A percentile compares a stretch with the other conserved stretches of the same genome.
Conservation (phyloP, 768 basidiomycete species). For the Dacryopinax primogenitus region DNA sequence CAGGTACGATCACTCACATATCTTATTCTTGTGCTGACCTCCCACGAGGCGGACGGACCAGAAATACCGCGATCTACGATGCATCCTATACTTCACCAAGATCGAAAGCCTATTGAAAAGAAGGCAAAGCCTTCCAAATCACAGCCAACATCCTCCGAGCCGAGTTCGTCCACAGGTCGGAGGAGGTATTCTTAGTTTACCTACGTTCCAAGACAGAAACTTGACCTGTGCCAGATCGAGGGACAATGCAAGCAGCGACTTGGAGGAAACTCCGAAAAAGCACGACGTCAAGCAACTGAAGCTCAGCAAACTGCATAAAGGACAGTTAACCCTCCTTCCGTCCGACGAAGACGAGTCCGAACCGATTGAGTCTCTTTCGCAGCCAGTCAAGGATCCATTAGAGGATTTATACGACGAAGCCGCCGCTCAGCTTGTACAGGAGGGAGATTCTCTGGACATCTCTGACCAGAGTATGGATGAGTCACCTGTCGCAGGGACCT, state of each 20-base stretch:
- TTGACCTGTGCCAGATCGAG: neutral
- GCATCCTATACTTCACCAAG: neutral
- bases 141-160: neutral
- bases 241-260: neutral
- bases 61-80: neutral
- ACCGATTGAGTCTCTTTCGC: conserved; percentile 7
- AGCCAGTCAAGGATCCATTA: conserved; percentile 38
- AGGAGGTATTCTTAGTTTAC: neutral
- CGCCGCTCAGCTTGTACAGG: conserved; percentile 27
- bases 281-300: conserved; percentile 4
- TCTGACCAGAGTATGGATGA: neutral
- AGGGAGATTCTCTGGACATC: conserved; percentile 2
- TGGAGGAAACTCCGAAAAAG: neutral
- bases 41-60: neutral
- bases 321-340: conserved; percentile 13
- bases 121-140: neutral
- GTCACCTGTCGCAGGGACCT: neutral
- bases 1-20: conserved; percentile 23
- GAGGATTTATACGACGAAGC: conserved; percentile 47
- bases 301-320: conserved; percentile 18
- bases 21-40: conserved; percentile 14
- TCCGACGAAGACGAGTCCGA: conserved; percentile 12
- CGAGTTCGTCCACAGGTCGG: neutral
- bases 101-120: neutral
- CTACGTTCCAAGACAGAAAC: neutral